Evolutionary conservation across 768 basidiomycete species (phyloP), one percentile per base, ranked within the genome.

Genomic region (Suillus paluster): DNA sequence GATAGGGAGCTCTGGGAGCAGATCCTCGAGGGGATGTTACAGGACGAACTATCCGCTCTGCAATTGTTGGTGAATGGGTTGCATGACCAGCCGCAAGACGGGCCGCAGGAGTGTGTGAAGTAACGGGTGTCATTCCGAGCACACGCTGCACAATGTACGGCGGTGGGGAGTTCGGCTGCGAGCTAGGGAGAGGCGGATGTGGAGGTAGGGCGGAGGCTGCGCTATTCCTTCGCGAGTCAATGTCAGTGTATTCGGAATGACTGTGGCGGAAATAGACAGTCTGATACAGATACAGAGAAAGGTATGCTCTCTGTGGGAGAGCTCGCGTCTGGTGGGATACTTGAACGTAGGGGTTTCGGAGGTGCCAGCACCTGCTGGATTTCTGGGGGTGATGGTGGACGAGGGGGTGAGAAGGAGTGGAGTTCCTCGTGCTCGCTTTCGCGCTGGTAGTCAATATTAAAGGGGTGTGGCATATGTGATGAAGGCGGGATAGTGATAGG

Each of bases 271-370:
- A 84, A 54, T 82, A 76, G 36, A 84, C 74, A n/a, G 12, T 86
- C 84, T 17, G 83, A 83, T n/a, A 84, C 79, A 17, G 83, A 83
- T n/a, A 84, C 79, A 17, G 84, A 83, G 60, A 84, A 76, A 1
- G 84, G 83, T 41, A 86, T 74, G 60, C 85, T 87, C 52, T 87
- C 83, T 0, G 84, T 83, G 41, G 85, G 85, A 15, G 86, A 86
- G 33, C 74, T 77, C 34, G 79, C 68, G 52, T 71, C 69, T n/a
- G 73, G 34, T 67, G 52, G 69, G 34, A 65, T 63, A 49, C 67
- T 65, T 4, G 70, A 67, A 15, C 78, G 81, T 36, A 65, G 64
- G 9, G 63, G 38, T 14, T 54, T 54, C 4, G 59, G 63, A 27
- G 63, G 68, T 39, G 65, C 76, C 70, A 42, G 76, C 64, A 74